Evolutionary conservation across 306 rosid genomes (phyloP), one percentile per base, ranked within the genome.

Genomic region (Cucumis cinereus): DNA sequence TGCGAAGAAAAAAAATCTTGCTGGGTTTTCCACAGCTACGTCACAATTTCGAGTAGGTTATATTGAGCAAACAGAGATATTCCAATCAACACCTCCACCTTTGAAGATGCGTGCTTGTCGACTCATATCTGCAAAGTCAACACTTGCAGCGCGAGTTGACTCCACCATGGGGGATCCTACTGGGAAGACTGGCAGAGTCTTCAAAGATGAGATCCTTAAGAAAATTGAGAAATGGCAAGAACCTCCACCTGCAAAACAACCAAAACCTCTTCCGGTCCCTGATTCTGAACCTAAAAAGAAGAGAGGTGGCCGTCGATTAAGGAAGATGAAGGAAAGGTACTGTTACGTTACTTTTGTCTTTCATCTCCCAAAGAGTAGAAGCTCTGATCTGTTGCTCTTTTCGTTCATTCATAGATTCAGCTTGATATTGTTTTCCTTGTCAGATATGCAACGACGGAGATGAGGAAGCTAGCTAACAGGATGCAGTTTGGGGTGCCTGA

Each of bases 141-240:
- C 97, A 60, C 98, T 92, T 82, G 93, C 89, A n/a, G 96, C 97
- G 67, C 87, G 96, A 26, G 96, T 92, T 52, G 99, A 94, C 86
- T 92, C 97, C 38, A 87, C 87, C 17, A 88, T 93, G 57, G 97
- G 96, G 62, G 99, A 94, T 82, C 95, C 96, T 66, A 89, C 99
- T 22, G 97, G 97, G 62, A 87, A 67, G 8, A 82, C 83, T 20
- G 99, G 99, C 30, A 89, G 90, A 82, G 53, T 57, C 22, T 84
- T 92, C 36, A 85, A 84, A 79, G 95, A 89, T 13, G 96, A 90
- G 83, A 82, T 90, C 80, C 87, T 74, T 77, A 94, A 91, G 82
- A 94, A 94, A 79, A 94, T 94, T 84, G 99, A 94, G 87, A 94
- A 90, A 83, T 91, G 97, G 97, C 99, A 94, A 77, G 99, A 94